Evolutionary conservation across 2,329 filamentous ascomycete species (phyloP), one percentile per base, ranked within the genome.

Genomic region (Chaetomiaceae sp.): DNA sequence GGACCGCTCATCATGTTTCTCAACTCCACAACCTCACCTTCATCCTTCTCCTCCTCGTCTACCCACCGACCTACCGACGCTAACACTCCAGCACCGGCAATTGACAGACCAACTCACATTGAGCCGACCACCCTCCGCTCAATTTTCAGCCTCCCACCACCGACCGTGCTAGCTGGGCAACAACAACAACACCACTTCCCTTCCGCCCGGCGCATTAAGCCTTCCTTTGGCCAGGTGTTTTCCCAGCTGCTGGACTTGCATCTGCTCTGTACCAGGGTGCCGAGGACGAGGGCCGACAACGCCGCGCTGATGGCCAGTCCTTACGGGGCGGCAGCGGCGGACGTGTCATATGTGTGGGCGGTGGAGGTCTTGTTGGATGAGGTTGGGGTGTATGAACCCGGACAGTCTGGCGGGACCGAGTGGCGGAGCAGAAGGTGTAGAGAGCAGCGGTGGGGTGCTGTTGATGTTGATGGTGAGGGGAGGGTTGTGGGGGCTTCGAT

Each of bases 211-310:
- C 54, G 67, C 48, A 75, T 69, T 56, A 80, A 76, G 55, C 78
- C 79, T 6, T 72, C 71, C 15, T 82, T 81, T 51, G 81, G 81
- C 5, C 68, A 74, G 14, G 72, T 79, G 4, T 84, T 84, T 57
- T 61, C 74, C 6, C 76, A 80, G 64, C 70, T 83, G 38, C 68
- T 81, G 0, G 75, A 82, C 42, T 47, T 83, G 17, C 80, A 84
- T 55, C 58, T 85, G 5, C 68, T 84, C 3, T 74, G 76, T 54
- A 76, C 74, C 4, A 63, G 63, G 3, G 56, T 80, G 1, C 75
- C 78, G 22, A 68, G 70, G 38, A 64, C 63, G 4, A 64, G 63
- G 15, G 64, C 47, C 1, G 77, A 78, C 45, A 74, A 71, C 9
- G 51, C 47, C 1, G 44, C 44, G n/a, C 46, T 51, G 19, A 15